Conservation (phyloP, 176 grass and related monocot genomes). For the Chrysopogon serrulatus region DNA sequence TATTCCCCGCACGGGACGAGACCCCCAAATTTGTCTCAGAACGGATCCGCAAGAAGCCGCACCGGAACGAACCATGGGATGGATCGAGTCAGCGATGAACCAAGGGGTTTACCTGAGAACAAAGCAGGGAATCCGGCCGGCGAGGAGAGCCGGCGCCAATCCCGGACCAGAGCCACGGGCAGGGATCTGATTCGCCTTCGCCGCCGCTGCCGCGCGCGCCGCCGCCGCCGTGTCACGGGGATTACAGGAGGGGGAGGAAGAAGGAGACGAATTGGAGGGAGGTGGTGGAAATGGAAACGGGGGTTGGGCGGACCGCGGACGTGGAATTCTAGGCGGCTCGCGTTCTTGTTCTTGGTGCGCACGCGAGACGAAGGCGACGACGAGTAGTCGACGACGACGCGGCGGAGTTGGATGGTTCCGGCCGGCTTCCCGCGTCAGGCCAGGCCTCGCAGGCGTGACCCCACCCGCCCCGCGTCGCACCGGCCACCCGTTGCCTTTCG, state of each 20-base stretch:
- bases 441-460: not conserved
- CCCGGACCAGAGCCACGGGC: not conserved
- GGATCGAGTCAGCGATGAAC: not conserved
- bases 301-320: not conserved
- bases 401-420: slow-evolving; percentile 15
- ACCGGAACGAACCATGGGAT: not conserved
- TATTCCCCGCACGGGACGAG: not conserved
- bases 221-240: not conserved
- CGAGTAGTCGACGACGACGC: not conserved
- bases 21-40: not conserved
- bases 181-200: not conserved
- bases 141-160: not conserved
- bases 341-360: not conserved
- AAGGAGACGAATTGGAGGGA: not conserved
- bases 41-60: not conserved
- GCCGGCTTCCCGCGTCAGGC: slow-evolving; percentile 25
- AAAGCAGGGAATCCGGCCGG: slow-evolving; percentile 4
- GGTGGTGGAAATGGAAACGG: not conserved
- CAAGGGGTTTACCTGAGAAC: slow-evolving; percentile 2
- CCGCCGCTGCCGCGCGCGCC: not conserved
- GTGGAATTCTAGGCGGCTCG: slow-evolving; percentile 10
- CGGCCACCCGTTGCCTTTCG: slow-evolving; percentile 16
- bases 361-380: not conserved
- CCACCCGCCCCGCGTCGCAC: slow-evolving; percentile 1
- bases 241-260: not conserved